Conservation (phyloP, 148 eudicot genomes). For the Nepenthes mirabilis region DNA sequence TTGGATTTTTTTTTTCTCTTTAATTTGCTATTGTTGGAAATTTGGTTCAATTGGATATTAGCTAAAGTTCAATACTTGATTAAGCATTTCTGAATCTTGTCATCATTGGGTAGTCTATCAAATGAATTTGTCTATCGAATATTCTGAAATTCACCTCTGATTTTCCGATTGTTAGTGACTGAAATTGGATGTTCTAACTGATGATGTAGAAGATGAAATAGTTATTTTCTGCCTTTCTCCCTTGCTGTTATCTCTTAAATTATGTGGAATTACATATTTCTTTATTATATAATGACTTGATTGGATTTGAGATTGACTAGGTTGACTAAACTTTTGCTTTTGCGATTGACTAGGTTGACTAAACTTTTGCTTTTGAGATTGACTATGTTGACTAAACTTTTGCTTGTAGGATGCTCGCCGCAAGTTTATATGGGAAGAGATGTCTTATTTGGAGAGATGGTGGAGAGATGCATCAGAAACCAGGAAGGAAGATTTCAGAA, state of each 20-base stretch:
- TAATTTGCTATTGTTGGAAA: no score
- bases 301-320: background rate
- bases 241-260: no score
- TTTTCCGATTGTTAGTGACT: background rate
- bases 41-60: no score
- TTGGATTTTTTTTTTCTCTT: no score
- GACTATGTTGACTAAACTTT: background rate
- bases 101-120: no score
- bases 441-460: conserved; percentile 99
- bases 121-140: no score
- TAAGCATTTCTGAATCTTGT: no score
- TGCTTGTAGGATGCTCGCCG: conserved; percentile 67
- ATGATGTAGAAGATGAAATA: no score
- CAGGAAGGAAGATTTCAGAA: conserved; percentile 53
- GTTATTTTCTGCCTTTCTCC: no score
- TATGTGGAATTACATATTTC: background rate
- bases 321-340: background rate
- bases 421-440: conserved; percentile 99
- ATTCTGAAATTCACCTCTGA: background rate
- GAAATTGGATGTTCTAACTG: no score
- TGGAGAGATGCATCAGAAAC: conserved; percentile 87
- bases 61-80: no score
- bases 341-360: background rate
- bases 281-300: background rate
- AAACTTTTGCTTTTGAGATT: conserved; percentile 6